Conservation (phyloP, 1,139 yeast species). For the Komagataea norvegica region DNA sequence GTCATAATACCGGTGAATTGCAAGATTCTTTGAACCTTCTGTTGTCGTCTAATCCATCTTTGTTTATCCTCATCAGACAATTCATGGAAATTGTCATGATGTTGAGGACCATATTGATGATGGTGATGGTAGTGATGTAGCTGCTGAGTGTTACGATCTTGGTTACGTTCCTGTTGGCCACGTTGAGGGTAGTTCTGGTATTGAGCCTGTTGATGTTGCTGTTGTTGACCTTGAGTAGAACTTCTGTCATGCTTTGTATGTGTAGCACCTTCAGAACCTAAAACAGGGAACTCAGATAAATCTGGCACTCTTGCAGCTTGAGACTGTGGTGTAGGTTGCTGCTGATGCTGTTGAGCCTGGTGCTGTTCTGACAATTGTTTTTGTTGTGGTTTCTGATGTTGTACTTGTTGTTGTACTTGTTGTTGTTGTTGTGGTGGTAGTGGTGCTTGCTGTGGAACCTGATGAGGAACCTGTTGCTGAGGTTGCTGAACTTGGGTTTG, state of each 20-base stretch:
- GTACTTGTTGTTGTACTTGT: slow-evolving; percentile 11
- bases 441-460: slow-evolving; percentile 14
- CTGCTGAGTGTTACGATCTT: slow-evolving; percentile 1
- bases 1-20: slow-evolving; percentile 92
- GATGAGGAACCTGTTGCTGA: slow-evolving; percentile 7
- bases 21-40: slow-evolving; percentile 73
- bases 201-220: slow-evolving; percentile 19
- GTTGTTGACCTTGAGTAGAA: slow-evolving; percentile 19
- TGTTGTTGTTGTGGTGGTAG: slow-evolving; percentile 13
- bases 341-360: slow-evolving; percentile 12
- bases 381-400: slow-evolving; percentile 8
- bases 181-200: slow-evolving; percentile 16
- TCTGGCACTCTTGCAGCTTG: slow-evolving; percentile 8
- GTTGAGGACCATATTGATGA: slow-evolving; percentile 29
- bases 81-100: slow-evolving; percentile 26
- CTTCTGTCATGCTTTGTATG: slow-evolving; percentile 24
- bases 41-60: slow-evolving; percentile 63
- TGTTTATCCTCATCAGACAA: slow-evolving; percentile 49
- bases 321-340: slow-evolving; percentile 8
- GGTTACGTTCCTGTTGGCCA: slow-evolving; percentile 9
- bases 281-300: slow-evolving; percentile 19
- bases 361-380: slow-evolving; percentile 14
- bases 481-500: slow-evolving; percentile 14
- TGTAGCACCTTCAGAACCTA: slow-evolving; percentile 33
- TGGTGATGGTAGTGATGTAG: slow-evolving; percentile 23